A percentile compares a stretch with the other conserved stretches of the same genome.
Conservation (phyloP, 1,284 basidiomycete genomes). For the Athelia sp. region DNA sequence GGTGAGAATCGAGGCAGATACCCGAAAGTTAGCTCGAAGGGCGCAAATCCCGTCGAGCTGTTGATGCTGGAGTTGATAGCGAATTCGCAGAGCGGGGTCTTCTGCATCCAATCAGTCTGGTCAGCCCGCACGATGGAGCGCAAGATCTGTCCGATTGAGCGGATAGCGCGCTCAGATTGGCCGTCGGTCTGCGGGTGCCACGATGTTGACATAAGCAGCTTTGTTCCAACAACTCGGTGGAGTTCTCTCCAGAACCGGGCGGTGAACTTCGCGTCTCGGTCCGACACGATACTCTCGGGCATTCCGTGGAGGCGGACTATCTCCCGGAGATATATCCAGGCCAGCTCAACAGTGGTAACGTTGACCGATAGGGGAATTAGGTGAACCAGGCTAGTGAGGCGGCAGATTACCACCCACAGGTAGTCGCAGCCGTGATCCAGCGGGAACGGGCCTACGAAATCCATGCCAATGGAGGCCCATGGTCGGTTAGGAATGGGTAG, state of each 20-base stretch:
- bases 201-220: constrained; percentile 34
- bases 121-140: constrained; percentile 11
- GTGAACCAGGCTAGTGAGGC: background rate
- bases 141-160: constrained; percentile 24
- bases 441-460: constrained; percentile 10
- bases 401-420: constrained; percentile 4
- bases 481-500: constrained; percentile 5
- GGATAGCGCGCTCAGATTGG: constrained; percentile 23
- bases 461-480: constrained; percentile 10
- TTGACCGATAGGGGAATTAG: background rate
- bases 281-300: constrained; percentile 25
- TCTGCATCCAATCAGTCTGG: constrained; percentile 19
- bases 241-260: constrained; percentile 28
- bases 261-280: constrained; percentile 29
- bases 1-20: constrained; percentile 10
- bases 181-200: constrained; percentile 41
- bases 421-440: constrained; percentile 4
- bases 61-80: constrained; percentile 17
- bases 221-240: constrained; percentile 25
- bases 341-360: background rate
- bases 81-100: constrained; percentile 17
- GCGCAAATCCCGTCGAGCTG: constrained; percentile 17
- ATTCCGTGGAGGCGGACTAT: constrained; percentile 15
- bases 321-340: background rate
- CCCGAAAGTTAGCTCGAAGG: constrained; percentile 21